Percentiles rank a stretch among this genome's conserved stretches.
Conservation (phyloP, 1,284 basidiomycete genomes). For the Sporisorium scitamineum region DNA sequence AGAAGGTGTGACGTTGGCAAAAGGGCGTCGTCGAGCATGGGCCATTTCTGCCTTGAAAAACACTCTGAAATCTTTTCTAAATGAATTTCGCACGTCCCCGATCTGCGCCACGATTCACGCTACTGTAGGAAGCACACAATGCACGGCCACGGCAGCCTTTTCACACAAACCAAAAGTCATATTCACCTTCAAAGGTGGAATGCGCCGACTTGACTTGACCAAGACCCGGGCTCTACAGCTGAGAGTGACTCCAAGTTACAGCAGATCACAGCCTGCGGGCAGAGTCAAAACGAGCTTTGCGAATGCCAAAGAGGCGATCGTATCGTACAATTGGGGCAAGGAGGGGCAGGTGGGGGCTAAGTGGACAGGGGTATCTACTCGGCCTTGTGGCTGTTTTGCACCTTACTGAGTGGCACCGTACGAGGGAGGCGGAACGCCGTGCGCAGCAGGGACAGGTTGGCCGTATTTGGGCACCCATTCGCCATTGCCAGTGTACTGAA, state of each 20-base stretch:
- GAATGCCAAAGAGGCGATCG: not conserved
- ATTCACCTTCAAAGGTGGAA: too few relatives aligned
- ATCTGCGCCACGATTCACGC: not conserved
- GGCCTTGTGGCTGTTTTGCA: too few relatives aligned
- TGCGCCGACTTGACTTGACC: too few relatives aligned
- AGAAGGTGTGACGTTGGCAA: not conserved
- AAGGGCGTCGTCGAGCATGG: not conserved
- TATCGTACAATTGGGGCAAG: not conserved
- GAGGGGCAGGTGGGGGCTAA: too few relatives aligned
- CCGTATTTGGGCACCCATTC: conserved; percentile 45
- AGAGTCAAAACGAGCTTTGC: not conserved
- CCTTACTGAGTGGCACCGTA: conserved; percentile 38
- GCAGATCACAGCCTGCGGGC: not conserved
- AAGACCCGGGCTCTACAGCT: too few relatives aligned
- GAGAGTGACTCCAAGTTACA: not conserved
- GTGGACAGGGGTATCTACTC: too few relatives aligned
- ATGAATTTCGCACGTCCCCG: not conserved
- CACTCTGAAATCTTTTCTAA: too few relatives aligned
- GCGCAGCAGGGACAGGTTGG: conserved; percentile 28
- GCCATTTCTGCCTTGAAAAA: not conserved
- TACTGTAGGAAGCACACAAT: too few relatives aligned
- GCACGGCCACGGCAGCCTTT: too few relatives aligned
- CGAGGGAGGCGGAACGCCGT: conserved; percentile 31
- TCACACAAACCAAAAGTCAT: too few relatives aligned
- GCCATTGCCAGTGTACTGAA: conserved; percentile 54